Percentiles rank a stretch among this genome's conserved stretches.
Evolutionary conservation across 2,329 filamentous ascomycete species (phyloP).

Genomic region (Diaporthe eres): DNA sequence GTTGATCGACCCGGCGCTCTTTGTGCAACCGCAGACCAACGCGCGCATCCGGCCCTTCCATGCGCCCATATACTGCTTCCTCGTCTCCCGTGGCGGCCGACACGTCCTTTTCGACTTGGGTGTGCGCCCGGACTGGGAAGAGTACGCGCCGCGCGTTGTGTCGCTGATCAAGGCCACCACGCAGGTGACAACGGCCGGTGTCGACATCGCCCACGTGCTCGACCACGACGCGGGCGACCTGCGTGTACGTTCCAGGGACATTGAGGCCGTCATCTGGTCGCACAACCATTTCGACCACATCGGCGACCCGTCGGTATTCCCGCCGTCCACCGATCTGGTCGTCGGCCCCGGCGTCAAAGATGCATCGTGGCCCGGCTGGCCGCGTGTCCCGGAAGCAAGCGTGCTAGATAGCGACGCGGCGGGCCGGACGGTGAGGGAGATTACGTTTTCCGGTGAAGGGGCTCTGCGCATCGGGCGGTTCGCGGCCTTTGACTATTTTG

Average conservation of each 20-base stretch:
- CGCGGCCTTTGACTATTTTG: no score
- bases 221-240: neutral
- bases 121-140: conserved; percentile 45
- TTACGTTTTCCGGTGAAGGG: no score
- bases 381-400: conserved; percentile 38
- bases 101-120: conserved; percentile 47
- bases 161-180: conserved; percentile 34
- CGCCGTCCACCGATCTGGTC: conserved; percentile 41
- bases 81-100: conserved; percentile 40
- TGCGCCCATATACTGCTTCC: conserved; percentile 42
- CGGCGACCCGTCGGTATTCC: conserved; percentile 44
- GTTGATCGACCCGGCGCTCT: no score
- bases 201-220: neutral
- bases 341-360: conserved; percentile 45
- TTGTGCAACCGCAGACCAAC: no score
- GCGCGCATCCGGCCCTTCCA: neutral
- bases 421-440: neutral
- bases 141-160: conserved; percentile 40
- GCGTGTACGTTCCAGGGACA: neutral
- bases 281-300: conserved; percentile 47
- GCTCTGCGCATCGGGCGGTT: no score
- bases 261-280: conserved; percentile 41
- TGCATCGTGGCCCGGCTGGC: conserved; percentile 43
- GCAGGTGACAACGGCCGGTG: neutral
- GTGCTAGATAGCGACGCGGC: conserved; percentile 14